Base-by-base conservation (phyloP, 2,329 filamentous ascomycete species). In the Coniochaeta sp. region DNA sequence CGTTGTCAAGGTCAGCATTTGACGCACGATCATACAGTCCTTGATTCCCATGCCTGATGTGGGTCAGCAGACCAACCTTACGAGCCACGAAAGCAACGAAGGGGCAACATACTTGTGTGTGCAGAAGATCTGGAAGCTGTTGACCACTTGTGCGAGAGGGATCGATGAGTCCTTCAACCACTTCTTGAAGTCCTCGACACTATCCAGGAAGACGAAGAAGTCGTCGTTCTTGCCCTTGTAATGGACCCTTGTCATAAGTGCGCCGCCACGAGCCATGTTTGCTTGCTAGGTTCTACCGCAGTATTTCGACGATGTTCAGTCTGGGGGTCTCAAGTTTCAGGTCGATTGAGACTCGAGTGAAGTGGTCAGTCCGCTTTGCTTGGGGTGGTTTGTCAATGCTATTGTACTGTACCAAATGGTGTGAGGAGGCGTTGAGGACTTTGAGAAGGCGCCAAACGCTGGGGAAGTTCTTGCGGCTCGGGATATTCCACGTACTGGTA, bases 61-160 rank as follows among this genome's bases (percentile, higher is more conserved):
- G 32, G 32, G 50, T 30, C 26, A 30, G 30, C 17, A 7, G 10
- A 22, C 17, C 3, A 16, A 32, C 2, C 26, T n/a, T 2, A 16
- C 32, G 7, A 34, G 3, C 8, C 4, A 16, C 32, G 7, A 34
- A 8, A 19, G 24, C 1, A 14, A 55, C 26, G 4, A n/a, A 26
- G 50, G 3, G 2, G 58, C 61, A 65, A 79, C 89, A 78, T 82
- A 97, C 93, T 88, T 89, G 80, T 96, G 90, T 38, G 92, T 96
- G 50, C 89, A 79, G 70, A 96, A 96, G 70, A 99, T 81, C 82
- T 96, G 90, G 82, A 91, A 98, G 8, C 89, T 83, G 61, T 88
- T 91, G 60, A 98, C 83, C 60, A 99, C 93, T 69, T 97, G 87
- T 1, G 90, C 83, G 55, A 98, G 78, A 40, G 95, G 89, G 32